A percentile compares a stretch with the other conserved stretches of the same genome.
Conservation (phyloP, 176 grass and related monocot genomes). For the Juncus effusus region DNA sequence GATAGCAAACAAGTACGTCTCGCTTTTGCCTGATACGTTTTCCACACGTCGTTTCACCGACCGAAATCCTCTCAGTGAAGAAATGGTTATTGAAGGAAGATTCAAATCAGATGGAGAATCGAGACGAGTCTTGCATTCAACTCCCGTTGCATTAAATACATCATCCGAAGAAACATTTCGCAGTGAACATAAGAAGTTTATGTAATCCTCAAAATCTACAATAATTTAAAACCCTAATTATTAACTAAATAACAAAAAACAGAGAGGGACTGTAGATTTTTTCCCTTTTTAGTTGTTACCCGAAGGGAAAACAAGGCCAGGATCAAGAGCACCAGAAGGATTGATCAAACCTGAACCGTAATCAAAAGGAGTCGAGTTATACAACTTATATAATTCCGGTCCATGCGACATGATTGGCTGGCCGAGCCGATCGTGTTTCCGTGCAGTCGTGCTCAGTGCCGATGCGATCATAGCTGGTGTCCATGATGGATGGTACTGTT, state of each 20-base stretch:
- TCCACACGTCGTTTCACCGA: constrained; percentile 32
- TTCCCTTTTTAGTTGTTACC: constrained; percentile 25
- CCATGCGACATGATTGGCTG: constrained; percentile 42
- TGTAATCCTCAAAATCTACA: constrained; percentile 38
- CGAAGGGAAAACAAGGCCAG: constrained; percentile 40
- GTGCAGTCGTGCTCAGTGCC: constrained; percentile 40
- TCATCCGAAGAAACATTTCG: constrained; percentile 24
- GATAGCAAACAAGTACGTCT: constrained; percentile 42
- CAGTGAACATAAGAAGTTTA: constrained; percentile 48
- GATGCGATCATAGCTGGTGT: constrained; percentile 43
- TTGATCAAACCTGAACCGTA: constrained; percentile 43
- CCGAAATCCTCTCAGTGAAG: constrained; percentile 30
- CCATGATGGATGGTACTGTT: constrained; percentile 39
- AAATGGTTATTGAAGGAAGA: constrained; percentile 53
- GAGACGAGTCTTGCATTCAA: constrained; percentile 1
- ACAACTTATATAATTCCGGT: constrained; percentile 15
- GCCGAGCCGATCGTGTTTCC: constrained; percentile 24
- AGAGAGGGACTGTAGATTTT: not conserved
- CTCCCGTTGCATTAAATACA: constrained; percentile 27
- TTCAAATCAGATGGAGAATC: constrained; percentile 44
- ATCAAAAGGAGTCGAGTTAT: constrained; percentile 50
- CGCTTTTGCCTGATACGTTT: constrained; percentile 34
- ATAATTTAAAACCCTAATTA: not conserved
- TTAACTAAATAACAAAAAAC: not conserved
- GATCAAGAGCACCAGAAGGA: constrained; percentile 38